Evolutionary conservation across 192 early-diverging fungal genomes (phyloP), one percentile per base, ranked within the genome.

Genomic region (Coemansia sp.): DNA sequence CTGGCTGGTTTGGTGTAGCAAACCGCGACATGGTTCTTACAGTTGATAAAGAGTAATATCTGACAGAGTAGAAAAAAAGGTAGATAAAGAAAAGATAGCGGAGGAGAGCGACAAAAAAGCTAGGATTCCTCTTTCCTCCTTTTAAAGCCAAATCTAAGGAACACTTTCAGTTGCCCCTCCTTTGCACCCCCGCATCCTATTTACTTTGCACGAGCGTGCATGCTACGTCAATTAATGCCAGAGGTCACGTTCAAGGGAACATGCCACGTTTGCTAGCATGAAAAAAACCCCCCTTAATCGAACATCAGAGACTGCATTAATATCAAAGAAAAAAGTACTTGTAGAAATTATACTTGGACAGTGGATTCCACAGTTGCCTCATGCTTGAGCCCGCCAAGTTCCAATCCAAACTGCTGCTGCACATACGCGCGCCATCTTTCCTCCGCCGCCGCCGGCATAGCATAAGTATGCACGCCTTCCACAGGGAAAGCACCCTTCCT

Each of bases 401-500:
- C 81, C 15, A 83, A 36, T 11, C 76, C 76, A 67, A 75, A 83
- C 66, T 71, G 66, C 46, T 62, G 64, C 61, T 76, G 81, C 70
- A 83, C 74, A 36, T 74, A 69, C 2, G 60, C 47, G 18, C 77
- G 73, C 81, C 81, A 84, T 15, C 49, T 79, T 13, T 84, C 81
- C 43, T 84, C 81, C 0, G 77, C 72, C 5, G 72, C 74, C 13
- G 77, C 47, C 33, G 81, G 74, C 77, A 84, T 84, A 1, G 60
- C 77, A 78, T 97, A 99, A 1, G 91, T 93, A 66, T 99, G 91
- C 61, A 83, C 74, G 33, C 85, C 86, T 34, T 71, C 65, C 1
- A 87, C 88, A 18, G 97, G 97, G 83, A 99, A 99, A 46, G 64
- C 38, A 40, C 92, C 68, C 2, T 74, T 53, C 58, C 91, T 89